phyloP scores from a whole-genome alignment of 768 basidiomycete genomes.

The Hypholoma sublateritium region DNA sequence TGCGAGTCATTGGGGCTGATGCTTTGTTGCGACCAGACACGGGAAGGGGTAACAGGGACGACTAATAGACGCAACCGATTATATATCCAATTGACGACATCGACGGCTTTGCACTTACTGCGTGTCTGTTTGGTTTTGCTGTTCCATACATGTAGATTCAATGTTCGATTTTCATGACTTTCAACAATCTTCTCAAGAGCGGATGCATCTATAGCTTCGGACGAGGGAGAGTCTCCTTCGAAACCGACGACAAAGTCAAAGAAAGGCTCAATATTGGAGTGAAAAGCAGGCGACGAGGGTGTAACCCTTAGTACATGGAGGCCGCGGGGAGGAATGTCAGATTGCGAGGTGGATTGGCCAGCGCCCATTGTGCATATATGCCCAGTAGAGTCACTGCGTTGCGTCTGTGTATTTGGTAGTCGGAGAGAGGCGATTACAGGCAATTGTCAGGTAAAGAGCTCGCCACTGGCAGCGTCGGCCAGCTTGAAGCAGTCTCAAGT shows the following conservation, averaged over 20 bases:
- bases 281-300: conserved; percentile 83
- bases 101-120: conserved; percentile 39
- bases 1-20: conserved; percentile 34
- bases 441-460: no score
- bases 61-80: conserved; percentile 40
- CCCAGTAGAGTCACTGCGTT: background rate
- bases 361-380: conserved; percentile 58
- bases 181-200: conserved; percentile 83
- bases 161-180: conserved; percentile 65
- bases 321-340: conserved; percentile 55
- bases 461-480: no score
- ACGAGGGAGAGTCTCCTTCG: conserved; percentile 61
- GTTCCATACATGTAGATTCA: conserved; percentile 82
- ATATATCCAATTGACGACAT: no score
- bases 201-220: conserved; percentile 60
- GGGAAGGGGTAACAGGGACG: conserved; percentile 81
- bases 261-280: conserved; percentile 84
- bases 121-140: conserved; percentile 73
- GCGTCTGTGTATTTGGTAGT: background rate
- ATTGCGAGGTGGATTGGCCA: conserved; percentile 61
- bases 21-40: conserved; percentile 69
- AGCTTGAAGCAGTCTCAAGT: no score
- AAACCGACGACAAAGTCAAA: conserved; percentile 97
- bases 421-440: no score
- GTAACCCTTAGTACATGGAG: conserved; percentile 91